A percentile compares a stretch with the other conserved stretches of the same genome.
Evolutionary conservation across 2,329 filamentous ascomycete genomes (phyloP).

Genomic region (Plenodomus tracheiphilus): DNA sequence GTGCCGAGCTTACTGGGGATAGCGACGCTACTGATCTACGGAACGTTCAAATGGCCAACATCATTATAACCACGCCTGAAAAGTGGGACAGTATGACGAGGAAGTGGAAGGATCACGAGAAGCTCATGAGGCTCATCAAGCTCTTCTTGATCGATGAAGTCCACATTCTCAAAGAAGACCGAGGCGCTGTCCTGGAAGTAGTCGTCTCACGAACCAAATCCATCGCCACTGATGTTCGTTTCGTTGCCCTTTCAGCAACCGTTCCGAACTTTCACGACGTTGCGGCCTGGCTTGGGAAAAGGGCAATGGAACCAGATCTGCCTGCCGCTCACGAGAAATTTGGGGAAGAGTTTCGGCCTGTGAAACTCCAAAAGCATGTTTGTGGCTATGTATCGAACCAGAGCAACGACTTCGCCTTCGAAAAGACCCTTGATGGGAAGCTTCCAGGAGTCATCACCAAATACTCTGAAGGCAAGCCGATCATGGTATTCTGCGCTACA

Average conservation of each 20-base stretch:
- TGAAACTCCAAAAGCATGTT: slow-evolving; percentile 75
- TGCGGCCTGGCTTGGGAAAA: slow-evolving; percentile 75
- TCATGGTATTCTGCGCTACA: slow-evolving; percentile 83
- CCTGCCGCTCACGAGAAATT: slow-evolving; percentile 72
- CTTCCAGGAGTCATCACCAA: slow-evolving; percentile 68
- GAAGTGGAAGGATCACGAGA: slow-evolving; percentile 81
- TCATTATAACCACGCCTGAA: slow-evolving; percentile 86
- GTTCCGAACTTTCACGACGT: slow-evolving; percentile 82
- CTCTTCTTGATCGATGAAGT: slow-evolving; percentile 87
- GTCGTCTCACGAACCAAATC: slow-evolving; percentile 88
- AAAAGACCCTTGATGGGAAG: slow-evolving; percentile 67
- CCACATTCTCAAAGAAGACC: slow-evolving; percentile 78
- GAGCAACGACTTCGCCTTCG: slow-evolving; percentile 76
- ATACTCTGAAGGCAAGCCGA: slow-evolving; percentile 71
- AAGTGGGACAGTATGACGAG: slow-evolving; percentile 91
- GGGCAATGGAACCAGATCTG: slow-evolving; percentile 60
- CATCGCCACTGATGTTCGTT: slow-evolving; percentile 73
- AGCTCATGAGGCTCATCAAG: slow-evolving; percentile 73
- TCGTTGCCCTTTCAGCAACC: slow-evolving; percentile 80
- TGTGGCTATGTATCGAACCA: slow-evolving; percentile 65
- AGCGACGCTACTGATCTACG: slow-evolving; percentile 69
- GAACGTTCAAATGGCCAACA: slow-evolving; percentile 72
- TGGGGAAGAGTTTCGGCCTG: slow-evolving; percentile 78
- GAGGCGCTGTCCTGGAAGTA: slow-evolving; percentile 79
- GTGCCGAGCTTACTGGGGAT: slow-evolving; percentile 81